Conservation (phyloP, 2,329 filamentous ascomycete species). For the Fusarium brachygibbosum region DNA sequence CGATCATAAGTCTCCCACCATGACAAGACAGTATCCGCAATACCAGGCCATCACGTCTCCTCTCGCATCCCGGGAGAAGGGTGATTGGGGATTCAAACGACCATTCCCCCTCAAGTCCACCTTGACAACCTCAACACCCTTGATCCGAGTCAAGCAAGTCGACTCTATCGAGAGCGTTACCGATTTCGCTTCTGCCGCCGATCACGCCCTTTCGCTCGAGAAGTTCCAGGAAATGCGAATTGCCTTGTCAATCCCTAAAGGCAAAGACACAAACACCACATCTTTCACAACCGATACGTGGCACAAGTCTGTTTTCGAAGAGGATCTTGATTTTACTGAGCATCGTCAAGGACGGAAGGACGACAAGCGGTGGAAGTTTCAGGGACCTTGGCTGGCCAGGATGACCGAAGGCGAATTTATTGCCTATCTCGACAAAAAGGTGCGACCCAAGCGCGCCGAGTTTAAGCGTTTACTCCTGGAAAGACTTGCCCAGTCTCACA, state of each 20-base stretch:
- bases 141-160: conserved; percentile 81
- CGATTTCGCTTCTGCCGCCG: conserved; percentile 85
- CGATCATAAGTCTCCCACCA: conserved; percentile 55
- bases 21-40: conserved; percentile 82
- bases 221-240: conserved; percentile 90
- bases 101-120: conserved; percentile 83
- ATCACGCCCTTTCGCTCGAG: conserved; percentile 82
- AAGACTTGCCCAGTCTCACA: conserved; percentile 63
- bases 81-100: conserved; percentile 95
- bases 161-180: conserved; percentile 91
- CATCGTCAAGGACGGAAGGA: conserved; percentile 54
- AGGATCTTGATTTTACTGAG: conserved; percentile 67
- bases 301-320: conserved; percentile 71
- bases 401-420: conserved; percentile 72
- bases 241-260: conserved; percentile 71
- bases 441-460: conserved; percentile 65
- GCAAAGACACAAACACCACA: conserved; percentile 37
- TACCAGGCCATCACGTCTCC: conserved; percentile 86
- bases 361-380: conserved; percentile 74
- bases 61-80: conserved; percentile 76
- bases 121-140: conserved; percentile 77
- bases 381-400: conserved; percentile 75
- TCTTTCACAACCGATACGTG: conserved; percentile 43
- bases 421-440: conserved; percentile 65
- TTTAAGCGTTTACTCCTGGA: conserved; percentile 68